Base-by-base conservation (phyloP, 345 rosid genomes). In the Eucalyptus cloeziana region DNA sequence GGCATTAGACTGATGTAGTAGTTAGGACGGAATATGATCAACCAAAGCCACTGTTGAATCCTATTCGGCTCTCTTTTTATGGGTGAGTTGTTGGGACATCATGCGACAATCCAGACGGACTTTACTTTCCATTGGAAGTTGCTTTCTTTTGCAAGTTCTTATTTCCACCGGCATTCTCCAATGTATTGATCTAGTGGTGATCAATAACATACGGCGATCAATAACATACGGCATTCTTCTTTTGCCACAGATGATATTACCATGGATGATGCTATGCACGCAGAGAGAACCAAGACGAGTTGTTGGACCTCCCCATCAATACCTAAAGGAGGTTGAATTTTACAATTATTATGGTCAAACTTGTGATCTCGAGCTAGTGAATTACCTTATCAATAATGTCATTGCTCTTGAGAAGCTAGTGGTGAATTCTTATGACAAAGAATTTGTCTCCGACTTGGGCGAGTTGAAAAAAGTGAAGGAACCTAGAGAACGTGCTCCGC, bases 391-490 rank as follows among this genome's bases (percentile, higher is more conserved):
- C 11, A 1, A 67, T 4, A 15, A 67, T 67, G 79, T 0, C 22
- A 8, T n/a, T 67, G 11, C 11, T 67, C 40, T n/a, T 31, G 40
- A n/a, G 79, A 67, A 64, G 17, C 8, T 64, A 64, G 37, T 64
- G 37, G 76, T 0, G 21, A 64, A n/a, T n/a, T 40, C 76, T 0
- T n/a, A 5, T 64, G 10, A n/a, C 37, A 0, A n/a, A 64, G 40
- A 64, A 64, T 64, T 3, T 7, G 19, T 30, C 71, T 30, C 3
- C 3, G 1, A n/a, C 33, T 52, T 52, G 24, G 56, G 3, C 13
- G 0, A 3, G 76, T n/a, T 31, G 31, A 31, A n/a, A 67, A n/a
- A 15, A 8, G 10, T 7, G 40, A 67, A n/a, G 76, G 76, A n/a
- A n/a, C 40, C 21, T n/a, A n/a, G 6, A 64, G 37, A 64, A 64